Evolutionary conservation across 1,284 basidiomycete genomes (phyloP), one percentile per base, ranked within the genome.

Genomic region (Thecaphora frezii): DNA sequence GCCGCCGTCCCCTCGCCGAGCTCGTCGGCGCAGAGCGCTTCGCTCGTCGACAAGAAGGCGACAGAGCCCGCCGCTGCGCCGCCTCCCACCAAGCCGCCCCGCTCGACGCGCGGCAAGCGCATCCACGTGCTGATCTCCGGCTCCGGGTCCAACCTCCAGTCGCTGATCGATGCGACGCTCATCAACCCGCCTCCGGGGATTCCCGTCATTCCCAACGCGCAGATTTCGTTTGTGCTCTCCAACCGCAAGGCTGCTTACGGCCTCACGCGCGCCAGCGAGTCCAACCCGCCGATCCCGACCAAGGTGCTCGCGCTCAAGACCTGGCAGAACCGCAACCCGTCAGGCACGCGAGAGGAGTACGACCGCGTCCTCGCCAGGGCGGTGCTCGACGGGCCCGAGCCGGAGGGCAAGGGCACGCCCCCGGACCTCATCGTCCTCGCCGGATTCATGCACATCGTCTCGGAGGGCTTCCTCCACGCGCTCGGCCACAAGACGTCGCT

Each of bases 371-470:
- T 98, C 5, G 93, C 91, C 1, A 81, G 84, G 19, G 83, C 86
- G 49, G 87, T 97, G 10, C 75, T 90, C 8, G 73, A 60, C 10
- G 67, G 65, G 19, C 55, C 54, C 21, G 45, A 33, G 26, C 30
- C 52, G 3, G 55, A 66, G 44, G 58, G 64, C 36, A 44, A 43
- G 3, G 63, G 55, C 18, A 26, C 48, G 1, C 54, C 56, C 30
- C 94, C 94, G 0, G 90, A 97, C 78, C 78, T 96, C 19, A 85
- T 97, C 53, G 90, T 98, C 2, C 83, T 97, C 24, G 94, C 94
- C 0, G 96, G 94, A 0, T 98, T 92, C 89, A 97, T 98, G 94
- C 93, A 97, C 77, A 89, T 93, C 66, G 84, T 93, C 40, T 82
- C 82, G 9, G 80, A 82, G 47, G 61, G 76, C 18, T 85, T 86